Conservation (phyloP, 768 basidiomycete genomes). For the Calocybe gangraenosa region DNA sequence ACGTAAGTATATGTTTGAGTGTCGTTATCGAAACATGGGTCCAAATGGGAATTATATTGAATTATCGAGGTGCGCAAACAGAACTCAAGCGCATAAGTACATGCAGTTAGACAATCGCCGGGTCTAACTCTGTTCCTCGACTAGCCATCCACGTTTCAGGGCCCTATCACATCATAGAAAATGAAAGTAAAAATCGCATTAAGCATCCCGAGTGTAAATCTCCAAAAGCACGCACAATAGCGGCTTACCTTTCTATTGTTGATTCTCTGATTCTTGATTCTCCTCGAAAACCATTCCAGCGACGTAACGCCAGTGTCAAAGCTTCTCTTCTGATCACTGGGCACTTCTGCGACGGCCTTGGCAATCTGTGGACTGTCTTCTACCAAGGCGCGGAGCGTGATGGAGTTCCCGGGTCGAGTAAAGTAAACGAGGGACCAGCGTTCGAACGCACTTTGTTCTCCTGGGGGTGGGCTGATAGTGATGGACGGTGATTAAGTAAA, state of each 20-base stretch:
- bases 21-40: too few relatives aligned
- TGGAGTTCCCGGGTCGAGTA: conserved; percentile 53
- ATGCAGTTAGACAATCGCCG: background rate
- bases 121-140: conserved; percentile 35
- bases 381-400: conserved; percentile 45
- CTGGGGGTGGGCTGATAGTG: conserved; percentile 50
- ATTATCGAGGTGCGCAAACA: too few relatives aligned
- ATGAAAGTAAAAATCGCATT: background rate
- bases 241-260: conserved; percentile 39
- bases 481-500: too few relatives aligned
- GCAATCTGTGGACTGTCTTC: conserved; percentile 50
- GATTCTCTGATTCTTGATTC: conserved; percentile 41
- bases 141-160: conserved; percentile 45
- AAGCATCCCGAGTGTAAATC: background rate
- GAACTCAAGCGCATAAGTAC: too few relatives aligned
- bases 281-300: conserved; percentile 38
- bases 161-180: conserved; percentile 23
- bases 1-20: too few relatives aligned
- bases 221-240: background rate
- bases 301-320: conserved; percentile 34
- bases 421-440: conserved; percentile 72
- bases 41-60: too few relatives aligned
- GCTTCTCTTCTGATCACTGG: conserved; percentile 23
- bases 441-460: conserved; percentile 44
- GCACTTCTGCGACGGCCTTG: conserved; percentile 32